These are phyloP conservation scores for Orbilia ellipsospora DNA, from an alignment of 2,329 filamentous ascomycete species.

Conservation along the genomic window DNA sequence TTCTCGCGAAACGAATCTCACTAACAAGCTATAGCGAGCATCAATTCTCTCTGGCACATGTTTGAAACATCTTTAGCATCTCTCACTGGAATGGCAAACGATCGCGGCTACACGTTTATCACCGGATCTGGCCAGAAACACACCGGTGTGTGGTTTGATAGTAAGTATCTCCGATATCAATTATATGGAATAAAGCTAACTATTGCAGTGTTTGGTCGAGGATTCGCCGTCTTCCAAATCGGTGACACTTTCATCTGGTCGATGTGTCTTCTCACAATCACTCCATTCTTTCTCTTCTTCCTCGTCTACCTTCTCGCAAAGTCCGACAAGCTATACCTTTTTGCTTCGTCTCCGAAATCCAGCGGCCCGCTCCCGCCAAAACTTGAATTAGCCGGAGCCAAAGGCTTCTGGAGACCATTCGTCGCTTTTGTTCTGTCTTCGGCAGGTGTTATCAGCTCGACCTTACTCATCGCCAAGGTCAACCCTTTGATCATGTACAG, in stretches of 20 bases:
- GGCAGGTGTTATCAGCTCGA: conserved; percentile 75
- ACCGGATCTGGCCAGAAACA: conserved; percentile 74
- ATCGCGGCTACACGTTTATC: conserved; percentile 74
- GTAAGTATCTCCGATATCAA: conserved; percentile 47
- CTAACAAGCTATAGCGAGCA: conserved; percentile 60
- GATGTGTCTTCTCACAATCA: conserved; percentile 81
- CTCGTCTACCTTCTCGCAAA: conserved; percentile 76
- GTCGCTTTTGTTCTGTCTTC: conserved; percentile 76
- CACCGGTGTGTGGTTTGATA: conserved; percentile 89
- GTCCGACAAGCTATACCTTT: conserved; percentile 87
- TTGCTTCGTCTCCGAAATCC: conserved; percentile 66
- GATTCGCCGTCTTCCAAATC: conserved; percentile 81
- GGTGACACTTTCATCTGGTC: conserved; percentile 89
- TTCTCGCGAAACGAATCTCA: conserved; percentile 9
- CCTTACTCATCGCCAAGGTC: conserved; percentile 80
- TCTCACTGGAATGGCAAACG: conserved; percentile 75
- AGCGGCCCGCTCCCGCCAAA: conserved; percentile 62
- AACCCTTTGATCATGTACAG: conserved; percentile 94
- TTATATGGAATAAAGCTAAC: conserved; percentile 16
- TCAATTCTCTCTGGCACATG: conserved; percentile 88
- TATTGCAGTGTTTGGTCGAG: conserved; percentile 74
- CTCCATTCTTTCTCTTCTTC: conserved; percentile 77
- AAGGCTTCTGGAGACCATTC: conserved; percentile 85
- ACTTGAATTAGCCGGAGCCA: conserved; percentile 69
- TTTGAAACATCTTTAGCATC: conserved; percentile 83